Conservation (phyloP, 805 yeast species). For the Wickerhamia fluorescens region DNA sequence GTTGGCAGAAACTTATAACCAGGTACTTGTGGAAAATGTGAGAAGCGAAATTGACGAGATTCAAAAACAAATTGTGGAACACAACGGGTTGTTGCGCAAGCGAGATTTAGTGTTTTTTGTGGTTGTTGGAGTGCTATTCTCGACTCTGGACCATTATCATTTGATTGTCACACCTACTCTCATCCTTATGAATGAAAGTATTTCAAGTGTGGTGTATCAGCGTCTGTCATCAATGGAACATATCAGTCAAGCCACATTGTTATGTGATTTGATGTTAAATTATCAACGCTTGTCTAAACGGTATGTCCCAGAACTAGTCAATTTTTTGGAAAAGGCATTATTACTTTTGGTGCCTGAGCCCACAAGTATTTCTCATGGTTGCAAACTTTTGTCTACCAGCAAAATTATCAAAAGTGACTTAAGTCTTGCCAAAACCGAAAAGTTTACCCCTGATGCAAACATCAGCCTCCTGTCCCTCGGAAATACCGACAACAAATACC, state of each 20-base stretch:
- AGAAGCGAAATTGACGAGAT: conserved; percentile 50
- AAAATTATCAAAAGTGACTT: conserved; percentile 7
- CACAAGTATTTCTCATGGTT: conserved; percentile 9
- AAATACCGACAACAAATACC: conserved; percentile 10
- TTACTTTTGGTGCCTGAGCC: conserved; percentile 37
- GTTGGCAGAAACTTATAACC: conserved; percentile 60
- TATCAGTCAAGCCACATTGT: conserved; percentile 53
- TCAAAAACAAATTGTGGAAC: conserved; percentile 42
- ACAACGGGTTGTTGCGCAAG: conserved; percentile 7
- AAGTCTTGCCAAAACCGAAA: conserved; percentile 12
- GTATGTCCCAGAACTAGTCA: conserved; percentile 69
- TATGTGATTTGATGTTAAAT: conserved; percentile 56
- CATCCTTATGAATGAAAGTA: conserved; percentile 62
- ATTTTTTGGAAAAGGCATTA: conserved; percentile 49
- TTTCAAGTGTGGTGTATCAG: conserved; percentile 34
- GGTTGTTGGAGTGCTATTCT: conserved; percentile 69
- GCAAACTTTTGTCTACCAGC: conserved; percentile 7
- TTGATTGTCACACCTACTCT: conserved; percentile 80
- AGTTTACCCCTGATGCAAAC: conserved; percentile 6
- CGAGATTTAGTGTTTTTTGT: conserved; percentile 62
- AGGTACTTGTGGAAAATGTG: conserved; percentile 52
- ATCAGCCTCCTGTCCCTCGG: conserved; percentile 7
- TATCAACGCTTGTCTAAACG: conserved; percentile 81
- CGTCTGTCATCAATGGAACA: conserved; percentile 26
- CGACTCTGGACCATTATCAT: conserved; percentile 95